Conservation (phyloP, 768 basidiomycete species). For the Tulasnella sp. region DNA sequence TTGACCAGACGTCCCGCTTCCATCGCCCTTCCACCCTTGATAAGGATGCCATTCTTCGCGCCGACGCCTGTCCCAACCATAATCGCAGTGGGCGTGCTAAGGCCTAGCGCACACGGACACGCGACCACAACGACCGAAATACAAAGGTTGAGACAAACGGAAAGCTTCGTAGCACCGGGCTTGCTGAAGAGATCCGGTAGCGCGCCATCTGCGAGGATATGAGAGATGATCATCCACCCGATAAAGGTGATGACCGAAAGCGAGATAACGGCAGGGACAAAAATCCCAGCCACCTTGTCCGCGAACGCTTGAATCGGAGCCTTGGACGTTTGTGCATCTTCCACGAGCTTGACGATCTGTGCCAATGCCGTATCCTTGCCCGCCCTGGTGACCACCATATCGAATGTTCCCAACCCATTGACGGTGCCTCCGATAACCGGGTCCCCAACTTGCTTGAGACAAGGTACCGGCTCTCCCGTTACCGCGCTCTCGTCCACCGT, state of each 20-base stretch:
- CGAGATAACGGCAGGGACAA: slow-evolving; percentile 82
- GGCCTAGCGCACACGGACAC: slow-evolving; percentile 92
- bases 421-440: slow-evolving; percentile 91
- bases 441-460: slow-evolving; percentile 73
- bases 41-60: slow-evolving; percentile 91
- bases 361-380: slow-evolving; percentile 93
- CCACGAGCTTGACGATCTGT: slow-evolving; percentile 93
- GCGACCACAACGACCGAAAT: slow-evolving; percentile 97
- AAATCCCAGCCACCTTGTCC: slow-evolving; percentile 86
- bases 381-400: slow-evolving; percentile 89
- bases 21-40: slow-evolving; percentile 91
- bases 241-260: slow-evolving; percentile 73
- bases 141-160: slow-evolving; percentile 90
- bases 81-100: slow-evolving; percentile 94
- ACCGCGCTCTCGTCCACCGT: slow-evolving; percentile 92
- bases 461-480: slow-evolving; percentile 87
- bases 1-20: slow-evolving; percentile 80
- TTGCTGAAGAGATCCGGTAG: slow-evolving; percentile 77
- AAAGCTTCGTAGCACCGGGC: slow-evolving; percentile 72
- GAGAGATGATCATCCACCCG: slow-evolving; percentile 67
- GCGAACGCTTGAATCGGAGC: slow-evolving; percentile 97
- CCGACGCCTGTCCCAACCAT: slow-evolving; percentile 99
- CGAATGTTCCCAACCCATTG: slow-evolving; percentile 93
- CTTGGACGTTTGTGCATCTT: slow-evolving; percentile 95
- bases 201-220: slow-evolving; percentile 38